Evolutionary conservation across 352 stramenopile genomes (phyloP).

Genomic region (Phytopythium litorale): DNA sequence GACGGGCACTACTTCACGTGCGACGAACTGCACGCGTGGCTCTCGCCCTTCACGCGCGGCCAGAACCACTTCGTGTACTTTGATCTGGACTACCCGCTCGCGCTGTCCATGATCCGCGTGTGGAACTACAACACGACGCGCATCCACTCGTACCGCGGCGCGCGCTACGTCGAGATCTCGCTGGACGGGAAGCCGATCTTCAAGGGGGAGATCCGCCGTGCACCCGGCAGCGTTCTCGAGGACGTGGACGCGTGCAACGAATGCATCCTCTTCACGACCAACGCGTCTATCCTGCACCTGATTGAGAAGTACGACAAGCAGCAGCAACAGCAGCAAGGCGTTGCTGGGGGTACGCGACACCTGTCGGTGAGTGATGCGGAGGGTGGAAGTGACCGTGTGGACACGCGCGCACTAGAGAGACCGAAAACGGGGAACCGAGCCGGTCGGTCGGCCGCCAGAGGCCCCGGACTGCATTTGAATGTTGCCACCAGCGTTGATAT

Average conservation of each 20-base stretch:
- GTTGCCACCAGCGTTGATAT: slow-evolving; percentile 2
- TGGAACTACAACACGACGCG: slow-evolving; percentile 89
- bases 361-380: neutral
- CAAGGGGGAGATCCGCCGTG: slow-evolving; percentile 73
- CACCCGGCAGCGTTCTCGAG: slow-evolving; percentile 55
- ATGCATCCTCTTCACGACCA: slow-evolving; percentile 84
- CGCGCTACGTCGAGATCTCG: slow-evolving; percentile 57
- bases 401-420: slow-evolving; percentile 30
- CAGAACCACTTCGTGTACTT: slow-evolving; percentile 79
- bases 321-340: slow-evolving; percentile 7
- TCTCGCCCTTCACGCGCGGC: slow-evolving; percentile 75
- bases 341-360: neutral
- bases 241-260: slow-evolving; percentile 68
- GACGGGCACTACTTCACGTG: slow-evolving; percentile 85
- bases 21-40: slow-evolving; percentile 88
- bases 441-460: slow-evolving; percentile 20
- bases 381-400: slow-evolving; percentile 1
- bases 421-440: slow-evolving; percentile 53
- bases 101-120: slow-evolving; percentile 81
- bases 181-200: slow-evolving; percentile 67
- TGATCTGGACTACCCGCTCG: slow-evolving; percentile 71
- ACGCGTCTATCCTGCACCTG: slow-evolving; percentile 59
- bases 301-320: slow-evolving; percentile 84
- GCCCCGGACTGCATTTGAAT: slow-evolving; percentile 13
- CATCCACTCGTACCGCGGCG: slow-evolving; percentile 73